Base-by-base conservation (phyloP, 805 yeast genomes). In the Candida nanaspora region DNA sequence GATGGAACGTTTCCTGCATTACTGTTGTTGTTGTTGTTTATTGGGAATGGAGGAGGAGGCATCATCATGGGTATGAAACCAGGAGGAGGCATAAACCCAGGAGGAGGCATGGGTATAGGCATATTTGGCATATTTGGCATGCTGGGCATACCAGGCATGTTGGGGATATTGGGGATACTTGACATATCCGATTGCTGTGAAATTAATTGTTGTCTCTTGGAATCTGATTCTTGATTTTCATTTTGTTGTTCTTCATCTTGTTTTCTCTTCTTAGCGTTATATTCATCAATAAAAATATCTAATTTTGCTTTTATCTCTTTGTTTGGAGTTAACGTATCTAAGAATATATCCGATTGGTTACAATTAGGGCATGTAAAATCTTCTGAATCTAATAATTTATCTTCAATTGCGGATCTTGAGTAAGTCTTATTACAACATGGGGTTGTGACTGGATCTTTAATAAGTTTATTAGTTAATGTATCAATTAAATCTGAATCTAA, bases 291-390 rank as follows among this genome's bases (percentile, higher is more conserved):
- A 43, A 69, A 85, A 28, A 69, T 67, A 25, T 72, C 62, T 16
- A 89, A 72, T 41, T 75, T 70, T 26, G 62, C 59, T 41, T 74
- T 74, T 55, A 78, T 66, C n/a, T 74, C 85, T 36, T 68, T 67
- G 54, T 86, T 88, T 1, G 70, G 68, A 5, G 68, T 66, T 35
- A 91, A 65, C 15, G 80, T 73, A 60, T 91, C 98, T 37, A 91
- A 68, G 45, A 78, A 78, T 1, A 86, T 70, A 43, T 88, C 96
- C 20, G 75, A 78, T 15, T 70, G 72, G 2, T 73, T 76, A 65
- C 98, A 91, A 47, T 78, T 80, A 5, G 98, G 98, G 63, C 98
- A 91, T 30, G 76, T 78, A 63, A 91, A 91, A 55, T 91, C 98
- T 6, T 27, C 32, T 41, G 78, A 74, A 22, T 86, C 95, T 39